phyloP scores from a whole-genome alignment of 257 asterid genomes.

The Cynanchum wilfordii region DNA sequence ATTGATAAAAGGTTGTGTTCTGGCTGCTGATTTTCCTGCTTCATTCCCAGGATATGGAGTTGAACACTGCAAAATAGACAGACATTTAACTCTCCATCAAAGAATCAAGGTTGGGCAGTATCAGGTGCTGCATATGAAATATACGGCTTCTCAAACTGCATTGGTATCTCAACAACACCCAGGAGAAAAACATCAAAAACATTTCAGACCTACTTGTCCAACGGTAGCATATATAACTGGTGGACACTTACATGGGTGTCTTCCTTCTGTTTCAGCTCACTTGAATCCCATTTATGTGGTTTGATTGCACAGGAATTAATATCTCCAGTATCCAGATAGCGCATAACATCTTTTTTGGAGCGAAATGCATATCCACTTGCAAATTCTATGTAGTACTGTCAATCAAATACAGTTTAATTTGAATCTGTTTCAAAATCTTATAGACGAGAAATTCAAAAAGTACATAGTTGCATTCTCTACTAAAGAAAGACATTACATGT shows the following conservation, averaged over 20 bases:
- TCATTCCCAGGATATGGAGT: constrained; percentile 29
- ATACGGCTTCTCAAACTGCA: not conserved
- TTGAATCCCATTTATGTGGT: constrained; percentile 39
- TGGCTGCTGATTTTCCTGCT: constrained; percentile 12
- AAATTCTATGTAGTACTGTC: constrained; percentile 68
- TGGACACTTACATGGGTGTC: constrained; percentile 32
- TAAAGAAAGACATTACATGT: not conserved
- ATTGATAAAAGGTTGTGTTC: constrained; percentile 18
- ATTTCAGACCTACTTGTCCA: not conserved
- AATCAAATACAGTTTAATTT: constrained; percentile 14
- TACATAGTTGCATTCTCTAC: not conserved
- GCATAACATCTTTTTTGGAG: constrained; percentile 57
- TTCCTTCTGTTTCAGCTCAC: constrained; percentile 1
- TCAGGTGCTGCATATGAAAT: not conserved
- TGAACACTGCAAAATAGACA: not conserved
- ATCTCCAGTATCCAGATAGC: constrained; percentile 53
- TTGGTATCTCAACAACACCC: not conserved
- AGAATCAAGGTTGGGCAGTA: not conserved
- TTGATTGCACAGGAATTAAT: constrained; percentile 38
- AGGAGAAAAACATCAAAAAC: not conserved
- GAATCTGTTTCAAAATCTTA: not conserved
- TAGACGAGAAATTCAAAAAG: not conserved
- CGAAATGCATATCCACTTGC: constrained; percentile 49
- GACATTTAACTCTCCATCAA: not conserved
- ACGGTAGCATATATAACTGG: constrained; percentile 5